Percentiles rank a stretch among this genome's conserved stretches.
Evolutionary conservation across 192 early-diverging fungal species (phyloP).

Genomic region (Podila verticillata): DNA sequence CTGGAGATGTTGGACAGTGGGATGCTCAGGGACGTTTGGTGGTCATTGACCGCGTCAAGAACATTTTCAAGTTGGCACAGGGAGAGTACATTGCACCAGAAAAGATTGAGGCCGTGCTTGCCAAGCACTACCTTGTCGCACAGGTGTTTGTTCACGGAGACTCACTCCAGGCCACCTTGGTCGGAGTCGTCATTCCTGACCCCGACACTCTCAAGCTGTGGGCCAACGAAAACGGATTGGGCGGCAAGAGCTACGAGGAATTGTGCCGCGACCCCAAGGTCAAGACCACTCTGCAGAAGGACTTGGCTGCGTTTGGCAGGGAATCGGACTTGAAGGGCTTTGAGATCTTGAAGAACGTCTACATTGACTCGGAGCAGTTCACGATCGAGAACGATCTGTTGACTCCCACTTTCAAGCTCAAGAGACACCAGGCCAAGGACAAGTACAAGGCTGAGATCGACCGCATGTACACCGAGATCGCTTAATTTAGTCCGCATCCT

Average conservation of each 20-base stretch:
- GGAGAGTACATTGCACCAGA: slow-evolving; percentile 97
- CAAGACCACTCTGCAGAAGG: slow-evolving; percentile 64
- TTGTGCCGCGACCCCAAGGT: slow-evolving; percentile 62
- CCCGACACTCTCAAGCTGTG: slow-evolving; percentile 70
- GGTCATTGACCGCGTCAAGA: slow-evolving; percentile 89
- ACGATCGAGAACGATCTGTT: slow-evolving; percentile 82
- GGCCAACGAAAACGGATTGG: slow-evolving; percentile 59
- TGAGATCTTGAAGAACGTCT: slow-evolving; percentile 80
- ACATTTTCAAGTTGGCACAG: slow-evolving; percentile 87
- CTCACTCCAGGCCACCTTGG: slow-evolving; percentile 82
- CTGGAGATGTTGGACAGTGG: slow-evolving; percentile 88
- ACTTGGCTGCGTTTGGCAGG: slow-evolving; percentile 65
- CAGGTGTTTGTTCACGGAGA: slow-evolving; percentile 96
- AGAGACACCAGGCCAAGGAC: slow-evolving; percentile 77
- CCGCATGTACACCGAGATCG: slow-evolving; percentile 67
- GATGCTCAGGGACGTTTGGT: slow-evolving; percentile 76
- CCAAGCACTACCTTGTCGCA: slow-evolving; percentile 76
- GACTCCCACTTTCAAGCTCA: slow-evolving; percentile 89
- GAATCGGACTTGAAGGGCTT: slow-evolving; percentile 84
- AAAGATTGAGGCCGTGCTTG: slow-evolving; percentile 85
- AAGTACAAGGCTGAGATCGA: slow-evolving; percentile 73
- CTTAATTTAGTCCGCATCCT: not conserved
- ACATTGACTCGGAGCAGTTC: slow-evolving; percentile 79
- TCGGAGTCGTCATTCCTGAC: slow-evolving; percentile 88
- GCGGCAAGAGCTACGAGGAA: slow-evolving; percentile 53